phyloP scores from a whole-genome alignment of 2,329 filamentous ascomycete species.

The Cadophora luteo-olivacea region DNA sequence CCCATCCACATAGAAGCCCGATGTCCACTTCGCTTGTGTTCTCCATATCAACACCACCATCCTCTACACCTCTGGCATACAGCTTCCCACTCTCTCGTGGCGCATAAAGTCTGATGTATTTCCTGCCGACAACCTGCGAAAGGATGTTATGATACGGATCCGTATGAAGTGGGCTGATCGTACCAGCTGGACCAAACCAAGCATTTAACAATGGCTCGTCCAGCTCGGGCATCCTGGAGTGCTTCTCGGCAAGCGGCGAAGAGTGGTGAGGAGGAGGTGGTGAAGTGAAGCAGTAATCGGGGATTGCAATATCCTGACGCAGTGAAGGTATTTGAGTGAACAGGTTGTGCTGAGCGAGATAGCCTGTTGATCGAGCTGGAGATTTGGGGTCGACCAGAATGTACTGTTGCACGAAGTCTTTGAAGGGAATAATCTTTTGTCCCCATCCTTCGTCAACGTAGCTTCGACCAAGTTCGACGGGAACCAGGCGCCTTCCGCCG shows the following conservation, averaged over 20 bases:
- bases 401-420: slow-evolving; percentile 65
- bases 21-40: slow-evolving; percentile 88
- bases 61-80: slow-evolving; percentile 66
- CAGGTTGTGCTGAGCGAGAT: slow-evolving; percentile 91
- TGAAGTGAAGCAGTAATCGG: slow-evolving; percentile 82
- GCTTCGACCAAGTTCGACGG: slow-evolving; percentile 83
- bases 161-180: slow-evolving; percentile 91
- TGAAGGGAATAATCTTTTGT: slow-evolving; percentile 79
- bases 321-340: slow-evolving; percentile 82
- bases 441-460: slow-evolving; percentile 89
- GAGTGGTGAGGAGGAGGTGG: slow-evolving; percentile 62
- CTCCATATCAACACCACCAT: slow-evolving; percentile 81
- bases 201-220: slow-evolving; percentile 78
- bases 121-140: slow-evolving; percentile 85
- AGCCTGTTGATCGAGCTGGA: slow-evolving; percentile 62
- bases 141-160: slow-evolving; percentile 95
- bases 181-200: slow-evolving; percentile 89
- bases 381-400: slow-evolving; percentile 26
- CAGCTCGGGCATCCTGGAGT: slow-evolving; percentile 49
- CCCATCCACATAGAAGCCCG: slow-evolving; percentile 70
- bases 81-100: slow-evolving; percentile 66
- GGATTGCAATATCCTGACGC: slow-evolving; percentile 76
- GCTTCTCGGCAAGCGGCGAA: slow-evolving; percentile 52
- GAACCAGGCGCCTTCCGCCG: slow-evolving; percentile 78
- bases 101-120: slow-evolving; percentile 89